Percentiles rank a stretch among this genome's conserved stretches.
These are phyloP conservation scores for Aspergillus novofumigatus DNA, from an alignment of 2,329 filamentous ascomycete genomes.

Conservation along the genomic window DNA sequence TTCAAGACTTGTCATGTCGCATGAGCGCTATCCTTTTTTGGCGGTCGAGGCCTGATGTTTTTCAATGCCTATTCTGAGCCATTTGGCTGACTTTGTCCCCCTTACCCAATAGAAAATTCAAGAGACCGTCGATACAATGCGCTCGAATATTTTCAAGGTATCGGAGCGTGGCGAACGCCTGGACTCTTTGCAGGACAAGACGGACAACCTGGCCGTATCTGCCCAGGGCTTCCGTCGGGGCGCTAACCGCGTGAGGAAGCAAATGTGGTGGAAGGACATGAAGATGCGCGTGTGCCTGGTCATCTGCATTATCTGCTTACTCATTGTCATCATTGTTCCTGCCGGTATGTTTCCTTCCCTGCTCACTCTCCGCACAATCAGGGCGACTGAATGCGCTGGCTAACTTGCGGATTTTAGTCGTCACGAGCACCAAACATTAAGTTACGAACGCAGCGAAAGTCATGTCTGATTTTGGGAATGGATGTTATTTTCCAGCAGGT, in stretches of 20 bases:
- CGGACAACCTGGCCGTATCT: constrained; percentile 82
- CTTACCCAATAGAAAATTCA: constrained; percentile 76
- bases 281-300: constrained; percentile 99
- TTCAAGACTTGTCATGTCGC: not conserved
- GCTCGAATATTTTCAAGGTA: constrained; percentile 95
- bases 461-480: constrained; percentile 29
- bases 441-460: constrained; percentile 23
- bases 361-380: not conserved
- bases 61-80: not conserved
- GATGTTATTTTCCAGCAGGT: constrained; percentile 31
- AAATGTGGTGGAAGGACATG: constrained; percentile 99
- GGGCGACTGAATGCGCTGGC: constrained; percentile 13
- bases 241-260: constrained; percentile 91
- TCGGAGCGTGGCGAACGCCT: constrained; percentile 87
- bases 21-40: not conserved
- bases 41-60: not conserved
- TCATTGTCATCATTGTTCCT: constrained; percentile 92
- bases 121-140: constrained; percentile 91
- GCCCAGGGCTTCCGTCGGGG: constrained; percentile 94
- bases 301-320: constrained; percentile 81
- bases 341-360: constrained; percentile 60
- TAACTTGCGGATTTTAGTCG: constrained; percentile 27
- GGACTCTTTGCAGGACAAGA: constrained; percentile 88
- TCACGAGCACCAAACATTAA: constrained; percentile 44
- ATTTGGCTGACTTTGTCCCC: constrained; percentile 17